phyloP scores from a whole-genome alignment of 805 yeast species.

The Candida bentonensis region DNA sequence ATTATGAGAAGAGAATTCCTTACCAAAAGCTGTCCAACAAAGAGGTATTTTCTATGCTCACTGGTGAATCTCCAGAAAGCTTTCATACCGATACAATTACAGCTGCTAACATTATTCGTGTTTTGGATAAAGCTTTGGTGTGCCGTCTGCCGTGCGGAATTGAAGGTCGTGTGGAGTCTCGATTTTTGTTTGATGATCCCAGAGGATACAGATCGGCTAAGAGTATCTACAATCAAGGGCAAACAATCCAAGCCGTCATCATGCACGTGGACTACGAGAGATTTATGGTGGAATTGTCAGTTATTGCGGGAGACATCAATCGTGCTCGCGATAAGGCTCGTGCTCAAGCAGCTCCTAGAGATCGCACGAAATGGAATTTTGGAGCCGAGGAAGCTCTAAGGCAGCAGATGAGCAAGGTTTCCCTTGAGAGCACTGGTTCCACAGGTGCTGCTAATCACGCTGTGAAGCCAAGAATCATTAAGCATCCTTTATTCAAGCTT shows the following conservation, averaged over 20 bases:
- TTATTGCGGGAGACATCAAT: conserved; percentile 18
- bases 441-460: conserved; percentile 47
- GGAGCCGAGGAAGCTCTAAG: conserved; percentile 32
- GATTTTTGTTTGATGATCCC: conserved; percentile 22
- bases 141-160: conserved; percentile 45
- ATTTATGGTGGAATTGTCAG: conserved; percentile 59
- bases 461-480: conserved; percentile 64
- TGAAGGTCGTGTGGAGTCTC: conserved; percentile 34
- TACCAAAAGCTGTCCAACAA: conserved; percentile 49
- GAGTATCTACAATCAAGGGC: conserved; percentile 33
- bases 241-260: conserved; percentile 77
- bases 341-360: conserved; percentile 26
- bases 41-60: conserved; percentile 76
- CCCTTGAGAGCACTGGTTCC: background rate
- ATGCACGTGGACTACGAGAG: conserved; percentile 55
- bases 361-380: conserved; percentile 64
- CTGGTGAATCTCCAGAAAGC: conserved; percentile 68
- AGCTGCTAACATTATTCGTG: conserved; percentile 60
- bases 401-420: background rate
- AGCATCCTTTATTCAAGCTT: conserved; percentile 82
- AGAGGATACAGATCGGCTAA: background rate
- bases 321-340: conserved; percentile 37
- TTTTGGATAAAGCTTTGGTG: conserved; percentile 33
- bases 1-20: conserved; percentile 68
- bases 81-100: conserved; percentile 57